These are phyloP conservation scores for Trichoderma lentiforme DNA, from an alignment of 2,329 filamentous ascomycete species.

Conservation along the genomic window DNA sequence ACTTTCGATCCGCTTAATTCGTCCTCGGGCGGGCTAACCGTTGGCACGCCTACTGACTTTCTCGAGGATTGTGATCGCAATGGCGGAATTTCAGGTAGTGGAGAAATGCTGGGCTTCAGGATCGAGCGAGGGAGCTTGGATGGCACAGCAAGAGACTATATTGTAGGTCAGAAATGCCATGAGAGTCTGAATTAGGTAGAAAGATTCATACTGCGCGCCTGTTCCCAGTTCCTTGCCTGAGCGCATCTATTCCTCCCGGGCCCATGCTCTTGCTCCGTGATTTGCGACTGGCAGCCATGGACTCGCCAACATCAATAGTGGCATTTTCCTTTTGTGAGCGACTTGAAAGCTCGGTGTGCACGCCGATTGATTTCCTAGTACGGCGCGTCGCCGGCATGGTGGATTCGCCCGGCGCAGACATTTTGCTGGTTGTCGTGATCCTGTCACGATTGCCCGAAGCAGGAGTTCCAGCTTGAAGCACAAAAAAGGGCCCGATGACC, in stretches of 20 bases:
- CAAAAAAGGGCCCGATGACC: constrained; percentile 29
- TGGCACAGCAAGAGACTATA: constrained; percentile 55
- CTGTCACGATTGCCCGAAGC: constrained; percentile 21
- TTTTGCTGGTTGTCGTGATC: constrained; percentile 25
- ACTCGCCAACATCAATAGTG: constrained; percentile 61
- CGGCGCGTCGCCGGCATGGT: constrained; percentile 57
- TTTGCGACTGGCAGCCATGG: constrained; percentile 51
- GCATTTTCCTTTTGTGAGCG: constrained; percentile 73
- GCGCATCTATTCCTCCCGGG: constrained; percentile 80
- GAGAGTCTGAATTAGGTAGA: neutral
- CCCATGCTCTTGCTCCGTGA: constrained; percentile 94
- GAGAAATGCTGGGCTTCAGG: constrained; percentile 73
- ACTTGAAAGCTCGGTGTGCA: constrained; percentile 51
- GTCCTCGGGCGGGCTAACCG: constrained; percentile 20
- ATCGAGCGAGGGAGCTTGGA: constrained; percentile 62
- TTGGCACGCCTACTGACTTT: constrained; percentile 16
- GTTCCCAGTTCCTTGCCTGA: constrained; percentile 73
- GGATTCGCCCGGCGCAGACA: constrained; percentile 36
- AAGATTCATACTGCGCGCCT: constrained; percentile 64
- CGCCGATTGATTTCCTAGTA: constrained; percentile 69
- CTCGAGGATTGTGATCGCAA: constrained; percentile 43
- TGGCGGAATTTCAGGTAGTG: constrained; percentile 63
- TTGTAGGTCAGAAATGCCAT: constrained; percentile 20
- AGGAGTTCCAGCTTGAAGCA: constrained; percentile 21
- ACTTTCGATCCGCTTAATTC: constrained; percentile 51